These are phyloP conservation scores for Cytospora paraplurivora DNA, from an alignment of 2,329 filamentous ascomycete species.

Conservation along the genomic window DNA sequence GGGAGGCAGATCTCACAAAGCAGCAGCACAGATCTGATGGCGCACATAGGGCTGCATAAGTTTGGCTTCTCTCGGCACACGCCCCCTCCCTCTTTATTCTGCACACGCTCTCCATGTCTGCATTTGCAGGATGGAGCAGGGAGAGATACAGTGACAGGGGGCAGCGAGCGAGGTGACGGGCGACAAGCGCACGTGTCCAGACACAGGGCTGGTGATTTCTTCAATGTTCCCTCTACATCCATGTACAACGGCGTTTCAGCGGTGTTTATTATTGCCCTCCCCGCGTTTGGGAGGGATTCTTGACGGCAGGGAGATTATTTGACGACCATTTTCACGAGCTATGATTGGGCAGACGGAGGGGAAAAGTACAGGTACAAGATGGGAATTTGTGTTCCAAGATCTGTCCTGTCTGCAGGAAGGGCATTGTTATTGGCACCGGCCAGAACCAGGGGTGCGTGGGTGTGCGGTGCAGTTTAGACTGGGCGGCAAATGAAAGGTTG, in stretches of 20 bases:
- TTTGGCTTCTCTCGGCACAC: conserved; percentile 19
- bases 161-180: conserved; percentile 24
- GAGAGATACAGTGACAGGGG: conserved; percentile 12
- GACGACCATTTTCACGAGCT: conserved; percentile 44
- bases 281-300: conserved; percentile 41
- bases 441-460: conserved; percentile 11
- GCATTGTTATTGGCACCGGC: conserved; percentile 26
- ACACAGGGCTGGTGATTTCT: conserved; percentile 24
- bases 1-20: conserved; percentile 12
- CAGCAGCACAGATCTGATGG: conserved; percentile 25
- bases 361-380: conserved; percentile 50
- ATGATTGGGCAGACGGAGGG: conserved; percentile 54
- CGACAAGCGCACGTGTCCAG: conserved; percentile 22
- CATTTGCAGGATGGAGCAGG: conserved; percentile 2
- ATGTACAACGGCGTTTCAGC: conserved; percentile 1
- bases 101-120: conserved; percentile 23
- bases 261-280: not conserved
- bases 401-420: conserved; percentile 29
- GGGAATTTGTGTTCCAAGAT: not conserved
- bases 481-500: conserved; percentile 27
- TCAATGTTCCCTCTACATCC: conserved; percentile 4
- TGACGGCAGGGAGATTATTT: conserved; percentile 43
- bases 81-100: conserved; percentile 21
- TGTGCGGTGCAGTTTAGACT: conserved; percentile 12
- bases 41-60: conserved; percentile 29